Evolutionary conservation across 2,329 filamentous ascomycete genomes (phyloP).

Genomic region (Daldinia sp.): DNA sequence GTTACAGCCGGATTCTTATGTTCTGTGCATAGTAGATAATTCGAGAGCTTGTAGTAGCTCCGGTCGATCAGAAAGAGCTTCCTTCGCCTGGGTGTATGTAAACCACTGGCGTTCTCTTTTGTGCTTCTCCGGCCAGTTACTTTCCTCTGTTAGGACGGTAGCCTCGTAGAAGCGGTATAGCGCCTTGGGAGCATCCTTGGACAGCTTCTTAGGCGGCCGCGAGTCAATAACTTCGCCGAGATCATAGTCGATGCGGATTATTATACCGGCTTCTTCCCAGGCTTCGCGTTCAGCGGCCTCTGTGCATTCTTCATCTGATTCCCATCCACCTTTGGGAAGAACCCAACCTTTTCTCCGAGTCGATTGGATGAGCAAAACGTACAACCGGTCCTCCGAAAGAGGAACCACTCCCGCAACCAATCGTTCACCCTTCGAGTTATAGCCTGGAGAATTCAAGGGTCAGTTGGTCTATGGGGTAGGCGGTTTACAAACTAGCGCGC

Average conservation of each 20-base stretch:
- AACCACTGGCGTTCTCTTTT: conserved; percentile 94
- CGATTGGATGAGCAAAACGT: conserved; percentile 94
- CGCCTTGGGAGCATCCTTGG: conserved; percentile 70
- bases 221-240: conserved; percentile 88
- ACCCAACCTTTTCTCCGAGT: conserved; percentile 94
- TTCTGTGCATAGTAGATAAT: conserved; percentile 77
- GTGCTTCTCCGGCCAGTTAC: conserved; percentile 92
- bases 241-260: conserved; percentile 85
- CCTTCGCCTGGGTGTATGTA: conserved; percentile 82
- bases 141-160: conserved; percentile 85
- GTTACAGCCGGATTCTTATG: conserved; percentile 36
- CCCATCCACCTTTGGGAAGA: conserved; percentile 97
- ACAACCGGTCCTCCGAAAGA: conserved; percentile 84
- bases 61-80: conserved; percentile 80
- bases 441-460: conserved; percentile 72
- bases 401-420: conserved; percentile 96
- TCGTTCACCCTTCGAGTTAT: conserved; percentile 90
- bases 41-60: conserved; percentile 91
- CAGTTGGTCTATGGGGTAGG: conserved; percentile 54
- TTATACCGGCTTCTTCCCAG: conserved; percentile 97
- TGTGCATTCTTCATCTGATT: conserved; percentile 89
- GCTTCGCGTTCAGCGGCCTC: conserved; percentile 90
- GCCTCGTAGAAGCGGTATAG: conserved; percentile 88
- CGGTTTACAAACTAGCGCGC: conserved; percentile 44
- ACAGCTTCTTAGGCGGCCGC: conserved; percentile 79